Percentiles rank a stretch among this genome's conserved stretches.
Evolutionary conservation across 345 rosid species (phyloP).

Genomic region (Garcia nutans): DNA sequence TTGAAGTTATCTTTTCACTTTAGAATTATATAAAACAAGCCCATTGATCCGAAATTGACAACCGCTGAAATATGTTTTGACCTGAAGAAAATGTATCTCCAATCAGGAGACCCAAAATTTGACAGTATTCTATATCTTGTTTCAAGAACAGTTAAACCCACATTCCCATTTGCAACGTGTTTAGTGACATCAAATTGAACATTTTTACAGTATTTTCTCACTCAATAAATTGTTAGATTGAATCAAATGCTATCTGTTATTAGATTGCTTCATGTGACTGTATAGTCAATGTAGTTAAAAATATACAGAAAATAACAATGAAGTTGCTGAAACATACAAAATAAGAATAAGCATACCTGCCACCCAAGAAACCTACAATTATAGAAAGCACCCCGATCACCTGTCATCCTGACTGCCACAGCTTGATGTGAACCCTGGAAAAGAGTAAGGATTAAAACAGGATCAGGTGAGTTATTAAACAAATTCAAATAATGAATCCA

Average conservation of each 20-base stretch:
- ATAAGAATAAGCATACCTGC: slow-evolving; percentile 58
- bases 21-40: neutral
- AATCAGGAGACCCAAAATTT: neutral
- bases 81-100: neutral
- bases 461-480: neutral
- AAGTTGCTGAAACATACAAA: neutral
- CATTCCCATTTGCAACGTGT: too few relatives aligned
- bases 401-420: slow-evolving; percentile 89
- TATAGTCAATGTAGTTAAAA: neutral
- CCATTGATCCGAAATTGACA: too few relatives aligned
- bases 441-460: slow-evolving; percentile 13
- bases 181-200: too few relatives aligned
- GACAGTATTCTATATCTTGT: neutral
- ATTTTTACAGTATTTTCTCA: too few relatives aligned
- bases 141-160: too few relatives aligned
- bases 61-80: too few relatives aligned
- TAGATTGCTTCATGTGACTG: too few relatives aligned
- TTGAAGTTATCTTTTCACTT: too few relatives aligned
- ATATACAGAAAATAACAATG: neutral
- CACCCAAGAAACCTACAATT: slow-evolving; percentile 95
- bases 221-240: too few relatives aligned
- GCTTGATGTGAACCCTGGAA: slow-evolving; percentile 94
- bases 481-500: neutral
- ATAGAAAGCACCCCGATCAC: slow-evolving; percentile 91
- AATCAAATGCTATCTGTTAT: too few relatives aligned